Conservation (phyloP, 2,329 filamentous ascomycete species). For the Rasamsonia emersonii region DNA sequence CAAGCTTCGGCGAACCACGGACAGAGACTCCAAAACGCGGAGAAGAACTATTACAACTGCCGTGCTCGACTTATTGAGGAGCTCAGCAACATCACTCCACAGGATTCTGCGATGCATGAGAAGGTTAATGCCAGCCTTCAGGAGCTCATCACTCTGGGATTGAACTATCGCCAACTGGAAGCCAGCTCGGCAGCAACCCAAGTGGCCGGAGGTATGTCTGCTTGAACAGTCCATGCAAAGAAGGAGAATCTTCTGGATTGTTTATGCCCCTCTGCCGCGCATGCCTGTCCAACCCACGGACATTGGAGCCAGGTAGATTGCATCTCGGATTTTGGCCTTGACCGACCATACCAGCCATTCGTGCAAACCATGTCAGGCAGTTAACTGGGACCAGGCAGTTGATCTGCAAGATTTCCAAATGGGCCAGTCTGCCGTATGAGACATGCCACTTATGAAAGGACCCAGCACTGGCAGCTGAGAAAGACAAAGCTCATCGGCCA, state of each 20-base stretch:
- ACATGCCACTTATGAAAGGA: no score
- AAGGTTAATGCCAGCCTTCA: constrained; percentile 37
- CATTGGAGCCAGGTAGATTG: no score
- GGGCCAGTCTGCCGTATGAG: no score
- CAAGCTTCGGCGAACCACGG: constrained; percentile 26
- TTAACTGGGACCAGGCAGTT: no score
- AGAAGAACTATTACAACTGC: constrained; percentile 35
- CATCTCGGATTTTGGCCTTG: no score
- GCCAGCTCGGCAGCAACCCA: constrained; percentile 32
- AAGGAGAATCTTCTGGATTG: neutral
- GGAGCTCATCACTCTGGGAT: constrained; percentile 33
- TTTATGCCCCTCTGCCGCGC: no score
- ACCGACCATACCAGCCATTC: no score
- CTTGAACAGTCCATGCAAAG: constrained; percentile 16
- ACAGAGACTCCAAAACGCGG: constrained; percentile 34
- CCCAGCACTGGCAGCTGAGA: no score
- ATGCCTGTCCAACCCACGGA: no score
- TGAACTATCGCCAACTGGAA: constrained; percentile 35
- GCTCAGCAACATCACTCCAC: constrained; percentile 29
- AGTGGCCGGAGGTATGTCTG: constrained; percentile 24
- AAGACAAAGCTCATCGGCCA: no score
- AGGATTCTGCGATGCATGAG: constrained; percentile 34
- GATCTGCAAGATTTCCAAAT: no score
- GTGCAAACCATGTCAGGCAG: no score
- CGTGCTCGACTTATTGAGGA: constrained; percentile 32